Evolutionary conservation across 2,329 filamentous ascomycete species (phyloP).

Genomic region (Penicillium sp.): DNA sequence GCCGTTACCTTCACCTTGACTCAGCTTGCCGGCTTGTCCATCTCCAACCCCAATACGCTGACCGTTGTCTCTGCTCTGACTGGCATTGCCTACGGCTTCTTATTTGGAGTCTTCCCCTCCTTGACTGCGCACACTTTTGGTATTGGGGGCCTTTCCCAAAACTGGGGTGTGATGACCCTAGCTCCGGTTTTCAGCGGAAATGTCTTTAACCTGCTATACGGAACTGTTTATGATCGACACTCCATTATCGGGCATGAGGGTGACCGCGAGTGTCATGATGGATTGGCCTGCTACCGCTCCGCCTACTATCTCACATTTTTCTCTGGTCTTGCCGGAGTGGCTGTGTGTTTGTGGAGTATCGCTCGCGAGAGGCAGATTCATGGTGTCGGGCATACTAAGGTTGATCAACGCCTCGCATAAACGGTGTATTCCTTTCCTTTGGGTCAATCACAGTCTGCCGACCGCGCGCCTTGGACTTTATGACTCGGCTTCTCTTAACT

Average conservation of each 20-base stretch:
- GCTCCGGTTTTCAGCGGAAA: slow-evolving; percentile 84
- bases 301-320: slow-evolving; percentile 76
- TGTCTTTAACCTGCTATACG: slow-evolving; percentile 88
- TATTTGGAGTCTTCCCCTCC: slow-evolving; percentile 91
- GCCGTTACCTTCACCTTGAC: slow-evolving; percentile 71
- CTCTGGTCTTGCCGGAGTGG: slow-evolving; percentile 63
- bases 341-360: slow-evolving; percentile 57
- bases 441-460: no score
- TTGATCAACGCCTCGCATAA: slow-evolving; percentile 30
- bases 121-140: slow-evolving; percentile 88
- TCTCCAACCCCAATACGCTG: slow-evolving; percentile 71
- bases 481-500: no score
- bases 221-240: slow-evolving; percentile 73
- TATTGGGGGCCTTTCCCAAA: slow-evolving; percentile 80
- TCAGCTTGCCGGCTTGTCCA: slow-evolving; percentile 67
- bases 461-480: no score
- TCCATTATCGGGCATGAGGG: slow-evolving; percentile 63
- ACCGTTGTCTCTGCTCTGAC: slow-evolving; percentile 75
- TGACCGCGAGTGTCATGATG: slow-evolving; percentile 68
- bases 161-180: slow-evolving; percentile 94
- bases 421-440: no score
- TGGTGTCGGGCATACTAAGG: slow-evolving; percentile 20
- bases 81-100: slow-evolving; percentile 82
- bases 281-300: slow-evolving; percentile 69
- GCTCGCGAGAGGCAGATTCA: slow-evolving; percentile 35